These are phyloP conservation scores for Malus sieversii DNA, from an alignment of 306 rosid species.

Conservation along the genomic window DNA sequence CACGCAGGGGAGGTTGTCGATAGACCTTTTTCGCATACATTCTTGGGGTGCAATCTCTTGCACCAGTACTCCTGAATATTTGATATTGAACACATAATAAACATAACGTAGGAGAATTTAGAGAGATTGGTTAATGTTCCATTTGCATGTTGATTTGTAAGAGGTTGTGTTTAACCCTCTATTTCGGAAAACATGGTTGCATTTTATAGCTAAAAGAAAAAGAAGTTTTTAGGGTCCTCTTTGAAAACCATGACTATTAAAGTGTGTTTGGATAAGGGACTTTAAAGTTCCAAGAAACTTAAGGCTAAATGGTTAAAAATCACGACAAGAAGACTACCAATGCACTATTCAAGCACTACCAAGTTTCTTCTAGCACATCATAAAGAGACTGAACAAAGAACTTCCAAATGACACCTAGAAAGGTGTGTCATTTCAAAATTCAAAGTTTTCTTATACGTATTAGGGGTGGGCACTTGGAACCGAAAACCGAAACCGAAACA, in stretches of 20 bases:
- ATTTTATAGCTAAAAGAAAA: not conserved
- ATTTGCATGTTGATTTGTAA: not conserved
- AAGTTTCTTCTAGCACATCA: not conserved
- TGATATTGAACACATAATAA: conserved; percentile 7
- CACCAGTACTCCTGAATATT: conserved; percentile 88
- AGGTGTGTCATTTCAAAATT: not conserved
- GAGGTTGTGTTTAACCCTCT: not conserved
- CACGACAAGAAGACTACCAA: not conserved
- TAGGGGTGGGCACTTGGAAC: too few species aligned
- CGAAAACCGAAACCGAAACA: too few species aligned
- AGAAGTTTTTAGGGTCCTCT: not conserved
- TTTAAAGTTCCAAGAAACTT: not conserved
- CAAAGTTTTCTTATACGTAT: not conserved
- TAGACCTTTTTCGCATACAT: conserved; percentile 90
- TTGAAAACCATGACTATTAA: not conserved
- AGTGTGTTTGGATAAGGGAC: not conserved
- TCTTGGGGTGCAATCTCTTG: conserved; percentile 86
- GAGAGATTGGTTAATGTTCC: not conserved
- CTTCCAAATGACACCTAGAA: not conserved
- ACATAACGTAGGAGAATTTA: not conserved
- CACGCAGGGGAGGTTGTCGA: conserved; percentile 87
- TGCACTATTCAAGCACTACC: not conserved
- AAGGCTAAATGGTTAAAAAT: not conserved
- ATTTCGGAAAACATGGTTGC: not conserved
- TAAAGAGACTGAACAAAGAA: not conserved